phyloP scores from a whole-genome alignment of 441 rosid species.

The Pelargonium fulgidum region DNA sequence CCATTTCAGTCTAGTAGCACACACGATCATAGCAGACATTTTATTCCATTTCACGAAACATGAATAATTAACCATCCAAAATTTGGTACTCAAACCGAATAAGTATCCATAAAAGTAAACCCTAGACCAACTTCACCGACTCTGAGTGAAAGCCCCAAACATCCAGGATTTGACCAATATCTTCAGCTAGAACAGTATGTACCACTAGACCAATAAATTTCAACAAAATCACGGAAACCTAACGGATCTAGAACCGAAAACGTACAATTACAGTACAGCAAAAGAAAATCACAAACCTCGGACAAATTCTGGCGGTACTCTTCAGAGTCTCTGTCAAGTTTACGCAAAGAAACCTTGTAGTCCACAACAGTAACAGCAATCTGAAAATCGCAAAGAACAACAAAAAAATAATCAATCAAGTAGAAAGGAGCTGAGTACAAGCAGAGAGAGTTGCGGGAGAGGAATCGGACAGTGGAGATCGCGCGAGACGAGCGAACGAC shows the following conservation, averaged over 20 bases:
- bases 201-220: background rate
- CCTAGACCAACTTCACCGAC: too few species aligned
- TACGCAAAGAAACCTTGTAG: conserved; percentile 52
- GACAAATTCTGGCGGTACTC: conserved; percentile 45
- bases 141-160: too few species aligned
- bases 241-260: background rate
- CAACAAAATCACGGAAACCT: background rate
- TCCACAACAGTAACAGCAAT: conserved; percentile 56
- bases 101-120: too few species aligned
- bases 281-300: conserved; percentile 40
- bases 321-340: conserved; percentile 38
- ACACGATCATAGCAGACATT: too few species aligned
- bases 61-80: too few species aligned
- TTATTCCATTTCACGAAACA: too few species aligned
- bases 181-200: background rate
- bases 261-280: too few species aligned
- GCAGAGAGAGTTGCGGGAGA: background rate
- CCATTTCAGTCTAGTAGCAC: too few species aligned
- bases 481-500: conserved; percentile 67
- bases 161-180: too few species aligned
- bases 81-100: too few species aligned
- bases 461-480: conserved; percentile 42
- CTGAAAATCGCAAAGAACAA: conserved; percentile 29
- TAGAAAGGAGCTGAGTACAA: background rate
- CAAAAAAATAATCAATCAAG: background rate